Conservation (phyloP, 148 eudicot genomes). For the Dianthus caryophyllus region DNA sequence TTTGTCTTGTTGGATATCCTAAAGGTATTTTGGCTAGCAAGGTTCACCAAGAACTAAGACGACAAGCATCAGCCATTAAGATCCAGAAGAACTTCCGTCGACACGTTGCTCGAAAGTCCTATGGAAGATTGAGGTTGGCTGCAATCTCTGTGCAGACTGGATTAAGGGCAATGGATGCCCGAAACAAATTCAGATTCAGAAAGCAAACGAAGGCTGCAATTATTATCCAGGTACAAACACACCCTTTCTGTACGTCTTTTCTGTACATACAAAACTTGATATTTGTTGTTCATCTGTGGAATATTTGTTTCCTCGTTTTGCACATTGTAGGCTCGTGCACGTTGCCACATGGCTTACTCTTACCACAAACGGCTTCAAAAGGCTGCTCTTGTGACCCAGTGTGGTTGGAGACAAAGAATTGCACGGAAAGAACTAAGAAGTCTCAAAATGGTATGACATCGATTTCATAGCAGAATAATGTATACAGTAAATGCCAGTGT, state of each 20-base stretch:
- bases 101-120: conserved; percentile 50
- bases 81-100: conserved; percentile 83
- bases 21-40: conserved; percentile 74
- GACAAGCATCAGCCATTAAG: conserved; percentile 79
- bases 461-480: conserved; percentile 11
- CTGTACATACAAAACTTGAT: not conserved
- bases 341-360: conserved; percentile 59
- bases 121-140: conserved; percentile 41
- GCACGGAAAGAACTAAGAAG: conserved; percentile 80
- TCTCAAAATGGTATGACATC: conserved; percentile 85
- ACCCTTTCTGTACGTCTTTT: conserved; percentile 6
- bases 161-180: conserved; percentile 87
- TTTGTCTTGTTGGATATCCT: conserved; percentile 10
- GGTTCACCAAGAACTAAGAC: conserved; percentile 64
- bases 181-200: conserved; percentile 72
- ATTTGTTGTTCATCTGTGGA: not conserved
- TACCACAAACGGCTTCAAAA: conserved; percentile 77
- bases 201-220: conserved; percentile 85
- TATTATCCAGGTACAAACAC: conserved; percentile 60
- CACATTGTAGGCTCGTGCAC: conserved; percentile 57
- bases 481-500: not conserved
- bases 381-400: conserved; percentile 78
- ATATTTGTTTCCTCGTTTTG: conserved; percentile 15
- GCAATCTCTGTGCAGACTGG: conserved; percentile 77
- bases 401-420: conserved; percentile 89